Evolutionary conservation across 1,284 basidiomycete genomes (phyloP), one percentile per base, ranked within the genome.

Genomic region (Sporisorium sorghi): DNA sequence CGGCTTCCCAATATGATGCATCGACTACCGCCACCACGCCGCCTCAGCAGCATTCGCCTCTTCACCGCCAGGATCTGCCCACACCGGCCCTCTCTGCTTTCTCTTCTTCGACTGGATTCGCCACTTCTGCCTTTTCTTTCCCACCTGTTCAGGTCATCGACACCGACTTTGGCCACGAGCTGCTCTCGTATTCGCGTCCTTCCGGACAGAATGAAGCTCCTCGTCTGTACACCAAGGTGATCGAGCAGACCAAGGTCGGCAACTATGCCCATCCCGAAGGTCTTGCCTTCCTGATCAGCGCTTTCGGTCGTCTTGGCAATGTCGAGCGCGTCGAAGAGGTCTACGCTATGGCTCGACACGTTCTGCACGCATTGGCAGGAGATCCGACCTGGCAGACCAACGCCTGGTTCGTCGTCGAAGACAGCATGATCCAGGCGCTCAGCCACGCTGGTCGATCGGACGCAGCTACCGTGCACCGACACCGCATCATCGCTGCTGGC

Each of bases 301-400:
- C 73, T 12, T 77, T 75, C 39, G 83, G 79, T 33, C 75, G 85
- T 85, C 17, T 87, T 90, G 6, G 85, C 93, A 15, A 85, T 86
- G 5, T 83, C 81, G 23, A 79, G 87, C 57, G 86, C 86, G 78
- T 77, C 83, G 57, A 86, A 87, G 77, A 89, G 89, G 78, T 85
- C 84, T 7, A 86, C 83, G 84, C 89, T 88, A 84, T 87, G 87
- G 37, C 85, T 53, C 62, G 62, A 74, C 68, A 76, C 24, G 68
- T 80, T 17, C 51, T 78, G 26, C 68, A 73, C 39, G 73, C 70
- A 14, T 58, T 76, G 24, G 73, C 48, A 2, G 67, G 71, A 40
- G 73, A 83, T 28, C 72, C 79, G 9, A 61, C 77, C 2, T 83
- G 82, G 60, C 87, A 86, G 66, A 63, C 84, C 17, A 62, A 87